Percentiles rank a stretch among this genome's conserved stretches.
phyloP scores from a whole-genome alignment of 306 rosid genomes.

The Citrullus amarus region DNA sequence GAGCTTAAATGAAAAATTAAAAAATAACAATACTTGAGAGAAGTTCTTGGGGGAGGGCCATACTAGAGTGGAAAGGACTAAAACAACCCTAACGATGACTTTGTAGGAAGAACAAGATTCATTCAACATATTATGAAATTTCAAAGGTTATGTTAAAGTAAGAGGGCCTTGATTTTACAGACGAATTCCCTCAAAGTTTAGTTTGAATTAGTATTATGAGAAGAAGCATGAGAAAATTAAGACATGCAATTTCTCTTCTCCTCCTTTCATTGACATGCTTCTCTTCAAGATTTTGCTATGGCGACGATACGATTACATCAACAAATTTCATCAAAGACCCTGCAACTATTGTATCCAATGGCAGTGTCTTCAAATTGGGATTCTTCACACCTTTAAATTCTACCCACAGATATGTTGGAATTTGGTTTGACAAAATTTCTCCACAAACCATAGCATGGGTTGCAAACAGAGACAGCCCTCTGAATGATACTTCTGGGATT shows the following conservation, averaged over 20 bases:
- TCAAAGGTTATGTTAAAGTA: neutral
- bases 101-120: neutral
- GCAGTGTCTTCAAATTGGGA: neutral
- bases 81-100: neutral
- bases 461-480: constrained; percentile 16
- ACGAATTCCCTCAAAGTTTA: no score
- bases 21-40: neutral
- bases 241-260: neutral
- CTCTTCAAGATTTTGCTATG: neutral
- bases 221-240: neutral
- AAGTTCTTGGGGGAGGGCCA: neutral
- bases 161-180: no score
- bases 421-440: constrained; percentile 1
- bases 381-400: neutral
- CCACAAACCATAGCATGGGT: neutral
- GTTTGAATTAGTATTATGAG: no score
- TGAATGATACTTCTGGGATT: neutral
- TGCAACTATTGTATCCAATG: neutral
- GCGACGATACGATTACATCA: neutral
- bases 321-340: neutral
- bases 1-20: no score
- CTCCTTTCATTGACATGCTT: neutral
- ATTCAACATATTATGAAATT: neutral
- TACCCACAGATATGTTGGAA: constrained; percentile 5
- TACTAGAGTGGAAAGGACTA: neutral